Conservation (phyloP, 2,329 filamentous ascomycete genomes). For the Clonostachys sp. region DNA sequence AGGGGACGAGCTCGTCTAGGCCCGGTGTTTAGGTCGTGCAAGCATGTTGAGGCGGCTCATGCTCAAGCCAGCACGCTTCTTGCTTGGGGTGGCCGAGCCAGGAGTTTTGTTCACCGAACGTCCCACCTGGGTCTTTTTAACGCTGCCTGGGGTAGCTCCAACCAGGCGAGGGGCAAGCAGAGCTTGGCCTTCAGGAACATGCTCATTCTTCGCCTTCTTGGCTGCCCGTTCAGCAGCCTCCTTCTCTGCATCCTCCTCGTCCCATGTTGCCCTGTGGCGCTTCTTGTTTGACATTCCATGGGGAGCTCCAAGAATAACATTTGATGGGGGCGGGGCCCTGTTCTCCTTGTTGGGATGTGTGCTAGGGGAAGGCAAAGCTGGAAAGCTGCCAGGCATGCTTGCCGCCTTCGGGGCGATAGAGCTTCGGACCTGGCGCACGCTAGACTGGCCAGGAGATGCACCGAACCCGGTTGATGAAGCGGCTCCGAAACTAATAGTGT, state of each 20-base stretch:
- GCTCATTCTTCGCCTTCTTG: conserved; percentile 54
- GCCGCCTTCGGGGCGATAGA: conserved; percentile 33
- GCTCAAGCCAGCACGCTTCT: conserved; percentile 48
- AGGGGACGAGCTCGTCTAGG: conserved; percentile 13
- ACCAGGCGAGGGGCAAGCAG: conserved; percentile 44
- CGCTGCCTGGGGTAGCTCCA: conserved; percentile 23
- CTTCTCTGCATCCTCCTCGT: conserved; percentile 49
- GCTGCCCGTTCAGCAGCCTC: conserved; percentile 42
- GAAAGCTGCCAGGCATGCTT: conserved; percentile 54
- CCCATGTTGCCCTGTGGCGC: conserved; percentile 51
- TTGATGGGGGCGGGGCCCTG: conserved; percentile 27
- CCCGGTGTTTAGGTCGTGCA: conserved; percentile 53
- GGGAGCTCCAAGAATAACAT: conserved; percentile 20
- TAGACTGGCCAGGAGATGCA: conserved; percentile 52
- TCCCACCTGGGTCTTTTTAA: conserved; percentile 26
- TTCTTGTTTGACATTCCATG: conserved; percentile 66
- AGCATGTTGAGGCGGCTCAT: conserved; percentile 59
- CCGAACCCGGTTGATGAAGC: conserved; percentile 49
- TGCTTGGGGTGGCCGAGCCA: conserved; percentile 35
- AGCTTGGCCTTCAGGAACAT: conserved; percentile 45
- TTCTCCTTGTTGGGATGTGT: conserved; percentile 52
- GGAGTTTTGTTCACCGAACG: conserved; percentile 15
- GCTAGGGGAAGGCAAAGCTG: conserved; percentile 19
- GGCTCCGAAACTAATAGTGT: conserved; percentile 54
- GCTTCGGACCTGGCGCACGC: conserved; percentile 53